Conservation (phyloP, 306 rosid species). For the Prunus campanulata region DNA sequence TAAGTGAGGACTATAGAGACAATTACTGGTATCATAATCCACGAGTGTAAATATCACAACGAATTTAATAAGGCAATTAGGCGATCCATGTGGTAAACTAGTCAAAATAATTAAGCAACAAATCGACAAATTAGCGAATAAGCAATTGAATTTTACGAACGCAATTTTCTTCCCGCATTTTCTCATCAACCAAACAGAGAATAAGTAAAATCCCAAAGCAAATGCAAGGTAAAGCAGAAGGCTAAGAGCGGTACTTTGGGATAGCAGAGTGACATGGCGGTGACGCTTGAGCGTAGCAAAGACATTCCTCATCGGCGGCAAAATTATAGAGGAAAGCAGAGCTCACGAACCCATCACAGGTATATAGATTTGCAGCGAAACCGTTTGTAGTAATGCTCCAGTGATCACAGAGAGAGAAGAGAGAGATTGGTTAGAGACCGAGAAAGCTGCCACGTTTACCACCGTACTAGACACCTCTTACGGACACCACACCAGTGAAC, state of each 20-base stretch:
- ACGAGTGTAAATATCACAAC: background rate
- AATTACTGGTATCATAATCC: background rate
- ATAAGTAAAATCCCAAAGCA: background rate
- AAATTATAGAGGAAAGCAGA: conserved; percentile 12
- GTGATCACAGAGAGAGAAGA: conserved; percentile 2
- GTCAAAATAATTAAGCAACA: background rate
- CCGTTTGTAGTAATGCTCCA: conserved; percentile 42
- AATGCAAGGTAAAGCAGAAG: background rate
- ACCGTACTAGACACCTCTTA: conserved; percentile 16
- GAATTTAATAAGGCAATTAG: background rate
- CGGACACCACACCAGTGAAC: background rate
- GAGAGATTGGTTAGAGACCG: conserved; percentile 15
- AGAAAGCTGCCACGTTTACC: conserved; percentile 47
- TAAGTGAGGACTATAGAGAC: background rate
- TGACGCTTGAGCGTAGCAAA: conserved; percentile 53
- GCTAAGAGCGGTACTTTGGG: conserved; percentile 33
- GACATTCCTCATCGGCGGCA: conserved; percentile 74
- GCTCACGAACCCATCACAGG: conserved; percentile 23
- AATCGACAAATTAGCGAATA: background rate
- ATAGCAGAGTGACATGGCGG: conserved; percentile 35
- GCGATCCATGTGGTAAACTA: too few species aligned
- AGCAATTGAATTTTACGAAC: background rate
- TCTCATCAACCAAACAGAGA: conserved; percentile 2
- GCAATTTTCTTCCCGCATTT: background rate
- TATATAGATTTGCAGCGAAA: conserved; percentile 8